Evolutionary conservation across 176 grass and related monocot species (phyloP), one percentile per base, ranked within the genome.

Genomic region (Carex kokanica): DNA sequence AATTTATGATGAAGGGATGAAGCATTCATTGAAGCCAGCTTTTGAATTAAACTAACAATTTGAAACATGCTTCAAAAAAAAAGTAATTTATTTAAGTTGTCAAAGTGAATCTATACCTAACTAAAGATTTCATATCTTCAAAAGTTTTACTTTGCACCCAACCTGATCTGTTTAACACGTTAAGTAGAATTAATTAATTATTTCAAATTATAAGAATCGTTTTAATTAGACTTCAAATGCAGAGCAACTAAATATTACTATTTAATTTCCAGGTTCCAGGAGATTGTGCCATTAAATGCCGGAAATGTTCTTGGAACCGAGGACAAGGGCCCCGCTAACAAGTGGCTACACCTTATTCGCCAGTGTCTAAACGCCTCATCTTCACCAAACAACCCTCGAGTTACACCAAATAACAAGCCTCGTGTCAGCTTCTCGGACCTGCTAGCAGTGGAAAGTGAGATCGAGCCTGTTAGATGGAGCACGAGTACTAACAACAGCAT

Each of bases 211-310:
- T 74, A 52, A 74, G 68, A 53, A 54, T 31, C 3, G 23, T 55
- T 7, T 32, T 3, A 65, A 49, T 64, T 65, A 8, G 15, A 64
- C 11, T 12, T 25, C 3, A 62, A 81, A 81, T 81, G 45, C 43
- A 52, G 12, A 74, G 43, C 13, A 77, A 77, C 12, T 77, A 77
- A 55, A 16, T 77, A 5, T 57, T 10, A 6, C 64, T 70, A 16
- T 58, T 25, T 6, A 38, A 5, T 38, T 9, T 32, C 16, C 89
- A 98, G 95, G 16, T 98, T 98, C 32, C 95, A 98, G 32, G 95
- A 98, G 84, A 93, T 98, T 16, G 92, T 98, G 40, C 95, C 92
- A 0, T 78, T 98, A 71, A 98, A 95, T 53, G 92, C 90, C 0
- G 90, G 87, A 2, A 98, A 98, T 70, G 95, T 98, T 24, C 84